These are phyloP conservation scores for Platanus orientalis DNA, from an alignment of 164 flowering plant species.

Conservation along the genomic window DNA sequence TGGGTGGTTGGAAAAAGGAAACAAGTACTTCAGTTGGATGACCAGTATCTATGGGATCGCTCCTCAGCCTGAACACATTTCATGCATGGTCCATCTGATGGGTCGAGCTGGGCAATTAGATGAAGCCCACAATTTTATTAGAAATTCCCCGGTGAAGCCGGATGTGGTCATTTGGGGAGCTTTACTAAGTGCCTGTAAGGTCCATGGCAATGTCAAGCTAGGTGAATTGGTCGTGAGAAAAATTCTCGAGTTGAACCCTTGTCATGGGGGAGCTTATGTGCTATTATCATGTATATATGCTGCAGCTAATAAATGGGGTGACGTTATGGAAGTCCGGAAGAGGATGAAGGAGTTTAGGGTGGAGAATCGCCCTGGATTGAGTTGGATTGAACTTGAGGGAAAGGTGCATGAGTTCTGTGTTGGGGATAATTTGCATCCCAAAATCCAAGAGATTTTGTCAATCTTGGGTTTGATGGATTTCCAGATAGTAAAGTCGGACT, in stretches of 20 bases:
- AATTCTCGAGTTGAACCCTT: constrained; percentile 12
- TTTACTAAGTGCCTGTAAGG: constrained; percentile 13
- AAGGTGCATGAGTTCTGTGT: constrained; percentile 9
- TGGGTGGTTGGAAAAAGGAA: constrained; percentile 19
- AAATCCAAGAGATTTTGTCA: background rate
- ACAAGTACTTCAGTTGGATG: constrained; percentile 16
- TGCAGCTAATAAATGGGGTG: constrained; percentile 11
- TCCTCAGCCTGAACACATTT: constrained; percentile 16
- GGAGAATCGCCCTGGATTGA: constrained; percentile 2
- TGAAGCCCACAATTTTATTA: constrained; percentile 16
- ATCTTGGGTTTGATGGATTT: constrained; percentile 8
- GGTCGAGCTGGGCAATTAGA: constrained; percentile 13
- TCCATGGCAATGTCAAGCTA: constrained; percentile 10
- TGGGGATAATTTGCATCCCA: constrained; percentile 10
- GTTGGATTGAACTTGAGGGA: constrained; percentile 14
- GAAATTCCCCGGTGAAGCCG: constrained; percentile 13
- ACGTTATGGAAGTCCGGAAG: constrained; percentile 8
- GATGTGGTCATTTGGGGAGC: constrained; percentile 19
- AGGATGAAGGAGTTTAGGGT: constrained; percentile 15
- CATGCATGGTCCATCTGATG: constrained; percentile 19
- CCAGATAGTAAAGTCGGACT: background rate
- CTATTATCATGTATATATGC: constrained; percentile 14
- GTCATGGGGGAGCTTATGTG: constrained; percentile 8
- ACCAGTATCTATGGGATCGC: constrained; percentile 11
- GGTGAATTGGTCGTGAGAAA: constrained; percentile 6